phyloP scores from a whole-genome alignment of 345 rosid species.

The Euphorbia lathyris region DNA sequence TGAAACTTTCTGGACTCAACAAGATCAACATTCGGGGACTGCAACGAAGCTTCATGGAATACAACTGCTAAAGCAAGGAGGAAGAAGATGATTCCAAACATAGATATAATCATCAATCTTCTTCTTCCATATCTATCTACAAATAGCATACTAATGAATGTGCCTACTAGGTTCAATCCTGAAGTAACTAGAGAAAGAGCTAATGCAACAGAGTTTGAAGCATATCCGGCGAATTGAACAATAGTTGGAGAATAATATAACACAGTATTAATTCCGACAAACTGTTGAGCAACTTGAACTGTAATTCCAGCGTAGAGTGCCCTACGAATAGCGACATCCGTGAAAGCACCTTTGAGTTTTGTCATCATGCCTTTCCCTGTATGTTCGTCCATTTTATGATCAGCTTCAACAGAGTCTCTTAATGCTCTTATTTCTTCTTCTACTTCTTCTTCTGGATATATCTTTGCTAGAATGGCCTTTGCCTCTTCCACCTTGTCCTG shows the following conservation, averaged over 20 bases:
- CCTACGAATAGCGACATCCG: conserved; percentile 47
- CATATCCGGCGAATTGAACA: conserved; percentile 84
- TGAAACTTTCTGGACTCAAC: conserved; percentile 33
- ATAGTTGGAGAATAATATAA: conserved; percentile 88
- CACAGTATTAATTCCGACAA: conserved; percentile 86
- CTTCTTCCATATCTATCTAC: conserved; percentile 82
- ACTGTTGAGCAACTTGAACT: conserved; percentile 89
- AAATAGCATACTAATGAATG: conserved; percentile 66
- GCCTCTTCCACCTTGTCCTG: conserved; percentile 43
- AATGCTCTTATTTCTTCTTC: conserved; percentile 53
- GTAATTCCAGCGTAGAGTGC: conserved; percentile 81
- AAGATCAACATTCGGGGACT: conserved; percentile 40
- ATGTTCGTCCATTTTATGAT: conserved; percentile 49
- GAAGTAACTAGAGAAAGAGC: conserved; percentile 85
- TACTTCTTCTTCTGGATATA: conserved; percentile 63
- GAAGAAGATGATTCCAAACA: conserved; percentile 62
- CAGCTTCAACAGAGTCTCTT: conserved; percentile 48
- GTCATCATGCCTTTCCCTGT: conserved; percentile 41
- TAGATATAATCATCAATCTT: conserved; percentile 69
- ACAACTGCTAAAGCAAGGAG: conserved; percentile 49
- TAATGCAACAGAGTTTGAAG: conserved; percentile 72
- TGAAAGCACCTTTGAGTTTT: conserved; percentile 67
- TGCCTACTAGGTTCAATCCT: conserved; percentile 72
- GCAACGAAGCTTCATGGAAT: conserved; percentile 53
- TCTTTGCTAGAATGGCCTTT: conserved; percentile 48